These are phyloP conservation scores for Exophiala aquamarina DNA, from an alignment of 2,329 filamentous ascomycete species.

Conservation along the genomic window DNA sequence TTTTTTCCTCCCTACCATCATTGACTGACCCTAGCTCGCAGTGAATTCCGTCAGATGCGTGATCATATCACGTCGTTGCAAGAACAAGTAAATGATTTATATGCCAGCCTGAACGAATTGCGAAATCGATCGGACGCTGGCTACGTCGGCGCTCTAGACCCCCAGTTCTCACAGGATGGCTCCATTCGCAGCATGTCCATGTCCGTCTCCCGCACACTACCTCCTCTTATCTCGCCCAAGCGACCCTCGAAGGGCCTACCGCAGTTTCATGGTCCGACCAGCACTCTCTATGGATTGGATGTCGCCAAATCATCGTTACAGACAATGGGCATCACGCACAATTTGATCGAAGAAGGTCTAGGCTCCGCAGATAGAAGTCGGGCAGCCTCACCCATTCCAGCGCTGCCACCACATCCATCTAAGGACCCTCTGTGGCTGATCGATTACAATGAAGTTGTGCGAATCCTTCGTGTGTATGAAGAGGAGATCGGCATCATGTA, in stretches of 20 bases:
- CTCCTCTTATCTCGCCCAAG: conserved; percentile 28
- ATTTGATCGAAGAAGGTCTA: conserved; percentile 59
- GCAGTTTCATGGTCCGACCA: conserved; percentile 80
- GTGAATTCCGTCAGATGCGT: conserved; percentile 80
- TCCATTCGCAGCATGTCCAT: conserved; percentile 31
- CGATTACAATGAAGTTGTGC: conserved; percentile 74
- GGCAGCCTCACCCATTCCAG: conserved; percentile 43
- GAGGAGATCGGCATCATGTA: conserved; percentile 94
- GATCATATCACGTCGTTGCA: conserved; percentile 73
- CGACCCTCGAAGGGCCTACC: conserved; percentile 56
- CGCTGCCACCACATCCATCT: conserved; percentile 42
- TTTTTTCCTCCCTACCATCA: background rate
- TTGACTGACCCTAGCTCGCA: conserved; percentile 29
- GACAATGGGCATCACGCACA: conserved; percentile 80
- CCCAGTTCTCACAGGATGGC: conserved; percentile 23
- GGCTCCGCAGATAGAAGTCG: conserved; percentile 56
- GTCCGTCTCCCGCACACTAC: conserved; percentile 24
- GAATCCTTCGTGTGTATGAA: conserved; percentile 76
- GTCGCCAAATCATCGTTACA: conserved; percentile 84
- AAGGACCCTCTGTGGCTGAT: conserved; percentile 81
- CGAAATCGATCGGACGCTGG: conserved; percentile 46
- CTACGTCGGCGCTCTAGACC: conserved; percentile 17
- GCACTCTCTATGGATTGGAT: conserved; percentile 79
- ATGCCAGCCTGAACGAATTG: conserved; percentile 68
- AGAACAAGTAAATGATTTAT: conserved; percentile 78